Conservation (phyloP, 2,329 filamentous ascomycete species). For the Juglanconis oblonga region DNA sequence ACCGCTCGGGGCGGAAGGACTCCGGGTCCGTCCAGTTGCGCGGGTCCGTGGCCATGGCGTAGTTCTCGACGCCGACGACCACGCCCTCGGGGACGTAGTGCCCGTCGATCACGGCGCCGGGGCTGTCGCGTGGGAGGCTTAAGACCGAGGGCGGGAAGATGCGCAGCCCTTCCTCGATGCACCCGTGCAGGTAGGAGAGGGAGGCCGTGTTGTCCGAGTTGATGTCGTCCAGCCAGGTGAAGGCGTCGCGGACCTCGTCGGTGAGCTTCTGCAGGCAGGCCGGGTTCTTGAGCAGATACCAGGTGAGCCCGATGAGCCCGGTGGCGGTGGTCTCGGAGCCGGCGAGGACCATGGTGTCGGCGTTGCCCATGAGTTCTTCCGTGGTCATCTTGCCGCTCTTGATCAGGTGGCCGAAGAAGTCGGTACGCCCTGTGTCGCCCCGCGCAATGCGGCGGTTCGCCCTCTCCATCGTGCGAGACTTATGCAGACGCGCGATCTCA, state of each 20-base stretch:
- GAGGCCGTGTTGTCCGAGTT: constrained; percentile 26
- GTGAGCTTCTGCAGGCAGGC: constrained; percentile 28
- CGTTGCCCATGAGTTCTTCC: constrained; percentile 22
- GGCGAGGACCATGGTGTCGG: constrained; percentile 25
- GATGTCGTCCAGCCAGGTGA: constrained; percentile 34
- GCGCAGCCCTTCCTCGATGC: constrained; percentile 33
- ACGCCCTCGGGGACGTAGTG: constrained; percentile 33
- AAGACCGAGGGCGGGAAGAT: constrained; percentile 30
- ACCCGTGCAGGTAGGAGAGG: constrained; percentile 35
- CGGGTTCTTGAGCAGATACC: constrained; percentile 30
- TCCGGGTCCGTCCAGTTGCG: constrained; percentile 42
- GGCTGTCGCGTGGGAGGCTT: constrained; percentile 27
- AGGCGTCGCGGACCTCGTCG: constrained; percentile 35
- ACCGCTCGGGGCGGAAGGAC: constrained; percentile 47
- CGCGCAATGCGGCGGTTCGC: constrained; percentile 22
- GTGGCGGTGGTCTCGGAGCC: constrained; percentile 35
- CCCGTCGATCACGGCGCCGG: constrained; percentile 31
- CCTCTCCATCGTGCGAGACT: constrained; percentile 23
- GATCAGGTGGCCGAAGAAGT: constrained; percentile 22
- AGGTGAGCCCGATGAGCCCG: constrained; percentile 25
- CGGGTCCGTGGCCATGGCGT: constrained; percentile 39
- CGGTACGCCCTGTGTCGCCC: constrained; percentile 11
- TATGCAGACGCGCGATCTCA: background rate
- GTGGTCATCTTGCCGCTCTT: constrained; percentile 17
- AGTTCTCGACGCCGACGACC: constrained; percentile 41